Conservation (phyloP, 2,329 filamentous ascomycete species). For the Pseudopithomyces chartarum region DNA sequence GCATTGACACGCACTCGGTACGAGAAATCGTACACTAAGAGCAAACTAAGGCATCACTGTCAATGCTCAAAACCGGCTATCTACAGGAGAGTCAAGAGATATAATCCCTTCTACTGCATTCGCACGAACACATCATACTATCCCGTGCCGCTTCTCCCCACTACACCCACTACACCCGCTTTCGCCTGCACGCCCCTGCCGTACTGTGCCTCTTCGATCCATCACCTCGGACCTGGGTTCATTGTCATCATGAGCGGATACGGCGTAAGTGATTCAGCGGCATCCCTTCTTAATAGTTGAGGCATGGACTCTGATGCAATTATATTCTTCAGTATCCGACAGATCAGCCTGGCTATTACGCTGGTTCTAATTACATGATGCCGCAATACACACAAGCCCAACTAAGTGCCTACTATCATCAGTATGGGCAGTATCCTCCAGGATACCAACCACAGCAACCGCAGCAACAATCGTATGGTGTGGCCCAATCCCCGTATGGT, state of each 20-base stretch:
- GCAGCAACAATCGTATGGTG: slow-evolving; percentile 26
- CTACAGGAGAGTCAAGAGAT: not conserved
- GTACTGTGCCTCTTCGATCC: slow-evolving; percentile 10
- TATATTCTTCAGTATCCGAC: slow-evolving; percentile 22
- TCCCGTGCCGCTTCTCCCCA: not conserved
- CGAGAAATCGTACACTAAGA: slow-evolving; percentile 6
- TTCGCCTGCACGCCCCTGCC: slow-evolving; percentile 14
- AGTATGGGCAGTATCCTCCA: slow-evolving; percentile 36
- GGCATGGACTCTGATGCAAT: slow-evolving; percentile 2
- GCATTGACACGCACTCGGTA: not conserved
- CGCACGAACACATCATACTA: slow-evolving; percentile 5
- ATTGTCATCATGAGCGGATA: slow-evolving; percentile 31
- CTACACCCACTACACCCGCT: not conserved
- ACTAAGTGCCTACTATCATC: slow-evolving; percentile 34
- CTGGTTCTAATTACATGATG: slow-evolving; percentile 20
- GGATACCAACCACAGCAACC: slow-evolving; percentile 3
- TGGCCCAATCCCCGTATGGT: slow-evolving; percentile 26
- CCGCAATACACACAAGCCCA: slow-evolving; percentile 41
- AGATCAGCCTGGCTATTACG: slow-evolving; percentile 25
- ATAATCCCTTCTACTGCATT: slow-evolving; percentile 1
- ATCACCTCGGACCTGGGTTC: slow-evolving; percentile 11
- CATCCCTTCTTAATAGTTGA: not conserved
- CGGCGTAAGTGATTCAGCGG: slow-evolving; percentile 17
- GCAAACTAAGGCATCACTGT: not conserved
- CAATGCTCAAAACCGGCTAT: not conserved